Conservation (phyloP, 352 stramenopile species). For the Phytophthora brassicae region DNA sequence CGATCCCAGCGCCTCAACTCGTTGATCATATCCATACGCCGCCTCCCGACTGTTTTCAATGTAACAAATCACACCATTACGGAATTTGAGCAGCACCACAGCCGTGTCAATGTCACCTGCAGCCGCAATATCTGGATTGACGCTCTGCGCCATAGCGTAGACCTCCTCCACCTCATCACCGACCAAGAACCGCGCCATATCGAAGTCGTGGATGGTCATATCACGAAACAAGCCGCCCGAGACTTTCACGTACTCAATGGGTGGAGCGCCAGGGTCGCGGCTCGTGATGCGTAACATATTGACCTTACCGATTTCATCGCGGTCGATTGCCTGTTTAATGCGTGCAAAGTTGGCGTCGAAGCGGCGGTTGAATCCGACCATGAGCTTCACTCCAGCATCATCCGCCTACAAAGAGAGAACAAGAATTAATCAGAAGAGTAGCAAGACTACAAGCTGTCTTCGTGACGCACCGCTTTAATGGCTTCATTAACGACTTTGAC, state of each 20-base stretch:
- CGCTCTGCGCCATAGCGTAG: constrained; percentile 60
- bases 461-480: constrained; percentile 44
- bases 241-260: neutral
- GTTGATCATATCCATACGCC: constrained; percentile 95
- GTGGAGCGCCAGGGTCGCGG: constrained; percentile 40
- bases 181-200: constrained; percentile 80
- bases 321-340: constrained; percentile 78
- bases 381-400: constrained; percentile 89
- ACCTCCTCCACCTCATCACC: constrained; percentile 68
- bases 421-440: too few species aligned
- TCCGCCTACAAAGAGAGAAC: constrained; percentile 14
- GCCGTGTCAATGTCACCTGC: constrained; percentile 91
- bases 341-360: constrained; percentile 95
- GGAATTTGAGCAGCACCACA: constrained; percentile 90
- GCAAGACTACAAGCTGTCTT: neutral
- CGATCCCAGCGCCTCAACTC: constrained; percentile 91
- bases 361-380: constrained; percentile 93
- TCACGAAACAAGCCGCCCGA: constrained; percentile 92
- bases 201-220: constrained; percentile 95
- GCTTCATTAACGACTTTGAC: constrained; percentile 64
- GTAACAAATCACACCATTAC: constrained; percentile 89
- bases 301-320: constrained; percentile 88
- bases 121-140: constrained; percentile 62
- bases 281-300: constrained; percentile 85
- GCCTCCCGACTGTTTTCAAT: constrained; percentile 95